Base-by-base conservation (phyloP, 177 flowering plant species). In the Vitis hybrid region DNA sequence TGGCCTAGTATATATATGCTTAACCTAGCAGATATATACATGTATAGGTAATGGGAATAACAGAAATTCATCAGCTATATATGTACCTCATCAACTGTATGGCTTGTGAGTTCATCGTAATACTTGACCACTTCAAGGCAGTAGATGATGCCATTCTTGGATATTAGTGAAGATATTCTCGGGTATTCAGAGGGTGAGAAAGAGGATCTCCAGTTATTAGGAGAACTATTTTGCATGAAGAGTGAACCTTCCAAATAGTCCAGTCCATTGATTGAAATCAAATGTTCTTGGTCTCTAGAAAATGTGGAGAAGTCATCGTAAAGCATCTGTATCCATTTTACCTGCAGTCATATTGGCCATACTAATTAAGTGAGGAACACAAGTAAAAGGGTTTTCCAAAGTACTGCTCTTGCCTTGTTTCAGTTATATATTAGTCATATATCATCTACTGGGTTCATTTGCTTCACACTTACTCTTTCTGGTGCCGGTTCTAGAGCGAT, bases 181-280 rank as follows among this genome's bases (percentile, higher is more conserved):
- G 72, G 53, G 51, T 76, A 79, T 68, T 87, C 80, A 4, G 71
- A 11, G 0, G 86, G 73, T 79, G 81, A 89, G 66, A 86, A 90
- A 10, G 94, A 87, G 12, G 91, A 86, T 63, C 88, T 87, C 93
- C 89, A 85, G 56, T 82, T 80, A 56, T 83, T 83, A 22, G 72
- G 53, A 62, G 82, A 66, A 69, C 65, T 77, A 7, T 73, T 77
- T 0, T 70, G 66, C 65, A 76, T 62, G 5, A 81, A 57, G 3
- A 88, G 70, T 13, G 83, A 78, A 1, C 97, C 97, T 81, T 91
- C 93, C 1, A 89, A 69, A 51, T 85, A 90, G 71, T 87, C 82
- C 14, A 86, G 55, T 22, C 55, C 82, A 48, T 74, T 26, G 3
- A 48, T 59, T 10, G 88, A 84, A 56, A 90, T 87, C 29, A 90